These are phyloP conservation scores for Maudiozyma humilis DNA, from an alignment of 1,139 yeast species.

Conservation along the genomic window DNA sequence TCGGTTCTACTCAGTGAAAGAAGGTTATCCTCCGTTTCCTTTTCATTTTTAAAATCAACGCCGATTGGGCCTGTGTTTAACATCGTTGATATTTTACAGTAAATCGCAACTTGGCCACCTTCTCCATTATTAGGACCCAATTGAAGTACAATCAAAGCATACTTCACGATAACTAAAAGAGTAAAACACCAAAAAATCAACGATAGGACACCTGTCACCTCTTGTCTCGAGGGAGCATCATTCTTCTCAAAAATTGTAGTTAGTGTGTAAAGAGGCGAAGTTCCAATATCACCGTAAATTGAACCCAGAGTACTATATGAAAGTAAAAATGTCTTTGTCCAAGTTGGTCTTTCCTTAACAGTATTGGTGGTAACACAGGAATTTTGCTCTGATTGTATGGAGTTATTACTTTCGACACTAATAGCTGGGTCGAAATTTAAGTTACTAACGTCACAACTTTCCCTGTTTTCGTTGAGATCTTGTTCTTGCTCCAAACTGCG, in stretches of 20 bases:
- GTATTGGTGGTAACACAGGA: neutral
- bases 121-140: slow-evolving; percentile 4
- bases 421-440: neutral
- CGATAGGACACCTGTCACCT: slow-evolving; percentile 3
- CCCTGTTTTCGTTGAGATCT: neutral
- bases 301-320: slow-evolving; percentile 1
- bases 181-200: slow-evolving; percentile 3
- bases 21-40: neutral
- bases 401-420: neutral
- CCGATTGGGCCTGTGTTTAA: slow-evolving; percentile 2
- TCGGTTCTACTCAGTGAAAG: neutral
- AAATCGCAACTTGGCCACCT: slow-evolving; percentile 4
- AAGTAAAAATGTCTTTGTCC: neutral
- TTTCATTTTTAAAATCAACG: slow-evolving; percentile 1
- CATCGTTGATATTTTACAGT: slow-evolving; percentile 3
- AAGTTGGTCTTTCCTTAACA: neutral
- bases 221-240: neutral
- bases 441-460: slow-evolving; percentile 3
- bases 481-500: neutral
- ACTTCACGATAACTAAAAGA: slow-evolving; percentile 1
- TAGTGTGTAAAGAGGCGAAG: slow-evolving; percentile 1
- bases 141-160: neutral
- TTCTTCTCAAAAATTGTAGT: slow-evolving; percentile 2
- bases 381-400: neutral
- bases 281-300: slow-evolving; percentile 3